A percentile compares a stretch with the other conserved stretches of the same genome.
These are phyloP conservation scores for Phragmites australis DNA, from an alignment of 176 grass and related monocot genomes.

Conservation along the genomic window DNA sequence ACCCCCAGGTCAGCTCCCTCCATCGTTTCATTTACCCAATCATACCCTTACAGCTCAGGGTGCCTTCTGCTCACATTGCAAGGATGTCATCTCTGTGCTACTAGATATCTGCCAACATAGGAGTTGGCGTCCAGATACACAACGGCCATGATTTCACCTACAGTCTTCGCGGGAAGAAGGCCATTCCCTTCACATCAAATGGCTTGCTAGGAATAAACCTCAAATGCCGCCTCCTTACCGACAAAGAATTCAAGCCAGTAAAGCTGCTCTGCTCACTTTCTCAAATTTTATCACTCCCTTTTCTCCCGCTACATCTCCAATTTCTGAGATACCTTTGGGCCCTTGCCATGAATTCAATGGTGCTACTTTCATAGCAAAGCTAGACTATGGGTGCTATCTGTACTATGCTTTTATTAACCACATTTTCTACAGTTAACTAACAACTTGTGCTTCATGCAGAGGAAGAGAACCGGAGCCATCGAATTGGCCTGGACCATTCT, in stretches of 20 bases:
- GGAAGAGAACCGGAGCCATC: conserved; percentile 43
- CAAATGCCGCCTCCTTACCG: conserved; percentile 52
- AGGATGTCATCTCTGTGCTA: background rate
- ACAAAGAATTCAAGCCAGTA: conserved; percentile 67
- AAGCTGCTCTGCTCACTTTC: background rate
- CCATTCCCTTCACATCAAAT: conserved; percentile 50
- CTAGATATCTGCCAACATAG: conserved; percentile 70
- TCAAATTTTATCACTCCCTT: background rate
- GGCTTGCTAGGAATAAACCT: conserved; percentile 59
- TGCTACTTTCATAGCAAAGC: no score
- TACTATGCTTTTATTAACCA: no score
- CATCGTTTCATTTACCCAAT: no score
- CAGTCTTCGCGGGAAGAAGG: conserved; percentile 60
- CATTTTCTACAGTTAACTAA: background rate
- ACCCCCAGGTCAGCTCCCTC: conserved; percentile 41
- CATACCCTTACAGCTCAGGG: no score
- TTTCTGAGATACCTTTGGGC: no score
- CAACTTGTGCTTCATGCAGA: conserved; percentile 40
- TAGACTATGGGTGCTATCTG: no score
- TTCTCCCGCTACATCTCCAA: no score
- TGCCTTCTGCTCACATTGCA: background rate
- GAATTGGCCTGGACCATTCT: conserved; percentile 82
- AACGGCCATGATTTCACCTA: conserved; percentile 51
- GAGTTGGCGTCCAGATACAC: conserved; percentile 58
- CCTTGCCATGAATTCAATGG: no score